Evolutionary conservation across 768 basidiomycete species (phyloP).

Genomic region (Sporobolomyces pararoseus): DNA sequence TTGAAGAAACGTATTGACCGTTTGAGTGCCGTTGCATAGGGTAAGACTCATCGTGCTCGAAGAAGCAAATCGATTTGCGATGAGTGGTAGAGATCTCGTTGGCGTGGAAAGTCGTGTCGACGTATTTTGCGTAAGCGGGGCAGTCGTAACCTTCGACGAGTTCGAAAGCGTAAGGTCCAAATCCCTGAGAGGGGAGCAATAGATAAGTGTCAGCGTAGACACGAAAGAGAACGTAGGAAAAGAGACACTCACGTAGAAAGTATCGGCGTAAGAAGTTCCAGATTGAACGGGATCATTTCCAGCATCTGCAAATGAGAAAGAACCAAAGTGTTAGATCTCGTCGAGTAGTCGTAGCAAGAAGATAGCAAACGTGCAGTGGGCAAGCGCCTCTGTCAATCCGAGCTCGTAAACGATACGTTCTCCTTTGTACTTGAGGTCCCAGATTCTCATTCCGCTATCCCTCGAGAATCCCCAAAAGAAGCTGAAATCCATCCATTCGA

Average conservation of each 20-base stretch:
- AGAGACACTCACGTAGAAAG: conserved; percentile 30
- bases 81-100: conserved; percentile 46
- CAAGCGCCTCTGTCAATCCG: conserved; percentile 45
- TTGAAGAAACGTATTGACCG: conserved; percentile 42
- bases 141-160: conserved; percentile 48
- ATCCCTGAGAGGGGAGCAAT: conserved; percentile 20
- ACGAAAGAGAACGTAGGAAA: too few relatives aligned
- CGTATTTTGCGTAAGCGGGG: conserved; percentile 45
- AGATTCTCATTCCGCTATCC: conserved; percentile 44
- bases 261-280: conserved; percentile 41
- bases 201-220: too few relatives aligned
- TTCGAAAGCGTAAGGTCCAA: conserved; percentile 47
- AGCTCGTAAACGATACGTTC: conserved; percentile 45
- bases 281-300: conserved; percentile 45
- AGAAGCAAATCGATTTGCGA: conserved; percentile 44
- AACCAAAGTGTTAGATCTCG: too few relatives aligned
- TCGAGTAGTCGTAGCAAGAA: not conserved
- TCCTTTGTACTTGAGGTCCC: conserved; percentile 45
- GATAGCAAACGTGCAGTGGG: conserved; percentile 35
- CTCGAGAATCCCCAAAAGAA: conserved; percentile 45
- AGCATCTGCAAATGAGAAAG: too few relatives aligned
- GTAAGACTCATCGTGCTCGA: conserved; percentile 40
- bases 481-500: conserved; percentile 43
- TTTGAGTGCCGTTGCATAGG: conserved; percentile 46
- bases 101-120: conserved; percentile 47